phyloP scores from a whole-genome alignment of 257 asterid species.

The Nicotiana noctiflora region DNA sequence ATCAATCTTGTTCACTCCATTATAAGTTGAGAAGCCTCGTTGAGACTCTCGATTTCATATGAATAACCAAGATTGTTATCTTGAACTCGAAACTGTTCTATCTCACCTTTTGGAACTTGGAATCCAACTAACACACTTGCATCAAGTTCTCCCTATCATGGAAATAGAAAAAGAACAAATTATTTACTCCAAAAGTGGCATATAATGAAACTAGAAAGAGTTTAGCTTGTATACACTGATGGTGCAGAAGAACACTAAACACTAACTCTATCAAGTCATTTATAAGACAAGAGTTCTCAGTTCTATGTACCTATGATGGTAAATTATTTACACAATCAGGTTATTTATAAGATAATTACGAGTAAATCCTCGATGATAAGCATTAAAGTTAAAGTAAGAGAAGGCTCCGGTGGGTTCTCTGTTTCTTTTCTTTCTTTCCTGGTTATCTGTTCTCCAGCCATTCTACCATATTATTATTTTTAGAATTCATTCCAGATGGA shows the following conservation, averaged over 20 bases:
- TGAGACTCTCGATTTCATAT: constrained; percentile 49
- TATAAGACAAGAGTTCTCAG: not conserved
- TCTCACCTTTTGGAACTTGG: constrained; percentile 60
- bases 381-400: too few relatives aligned
- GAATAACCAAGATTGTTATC: constrained; percentile 63
- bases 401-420: too few relatives aligned
- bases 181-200: not conserved
- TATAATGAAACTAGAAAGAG: not conserved
- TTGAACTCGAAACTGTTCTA: constrained; percentile 49
- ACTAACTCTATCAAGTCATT: not conserved
- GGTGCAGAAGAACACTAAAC: too few relatives aligned
- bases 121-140: constrained; percentile 86
- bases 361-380: too few relatives aligned
- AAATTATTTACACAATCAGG: not conserved
- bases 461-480: too few relatives aligned
- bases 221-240: not conserved
- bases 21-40: constrained; percentile 56
- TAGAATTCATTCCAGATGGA: too few relatives aligned
- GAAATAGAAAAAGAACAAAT: not conserved
- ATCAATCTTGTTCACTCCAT: constrained; percentile 32
- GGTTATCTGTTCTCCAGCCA: too few relatives aligned
- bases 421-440: too few relatives aligned
- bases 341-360: too few relatives aligned
- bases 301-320: not conserved
- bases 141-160: constrained; percentile 66